A percentile compares a stretch with the other conserved stretches of the same genome.
These are phyloP conservation scores for Comarum palustre DNA, from an alignment of 306 rosid species.

Conservation along the genomic window DNA sequence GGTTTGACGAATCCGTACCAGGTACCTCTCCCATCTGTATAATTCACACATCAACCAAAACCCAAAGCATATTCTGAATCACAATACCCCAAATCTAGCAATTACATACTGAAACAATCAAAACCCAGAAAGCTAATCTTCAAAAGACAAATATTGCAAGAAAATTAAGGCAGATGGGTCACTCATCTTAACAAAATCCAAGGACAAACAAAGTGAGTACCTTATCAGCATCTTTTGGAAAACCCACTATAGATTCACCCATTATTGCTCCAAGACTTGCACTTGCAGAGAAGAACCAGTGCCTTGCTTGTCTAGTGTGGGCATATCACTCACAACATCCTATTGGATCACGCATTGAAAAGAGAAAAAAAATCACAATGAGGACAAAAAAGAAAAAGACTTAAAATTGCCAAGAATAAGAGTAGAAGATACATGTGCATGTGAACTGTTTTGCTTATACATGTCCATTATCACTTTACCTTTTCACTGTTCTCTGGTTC, in stretches of 20 bases:
- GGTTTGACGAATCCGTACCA: slow-evolving; percentile 48
- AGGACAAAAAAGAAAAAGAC: slow-evolving; percentile 51
- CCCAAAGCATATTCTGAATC: slow-evolving; percentile 27
- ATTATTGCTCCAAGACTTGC: slow-evolving; percentile 25
- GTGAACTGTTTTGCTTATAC: slow-evolving; percentile 17
- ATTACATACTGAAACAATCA: slow-evolving; percentile 5
- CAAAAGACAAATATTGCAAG: slow-evolving; percentile 21
- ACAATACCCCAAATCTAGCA: slow-evolving; percentile 3
- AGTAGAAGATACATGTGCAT: slow-evolving; percentile 40
- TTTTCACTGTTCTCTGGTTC: slow-evolving; percentile 44
- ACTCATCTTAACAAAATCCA: slow-evolving; percentile 19
- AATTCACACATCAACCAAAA: slow-evolving; percentile 30
- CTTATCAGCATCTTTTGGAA: slow-evolving; percentile 48
- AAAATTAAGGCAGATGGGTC: slow-evolving; percentile 9
- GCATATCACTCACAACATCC: slow-evolving; percentile 23
- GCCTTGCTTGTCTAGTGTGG: slow-evolving; percentile 25
- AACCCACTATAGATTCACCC: slow-evolving; percentile 61
- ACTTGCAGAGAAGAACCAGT: slow-evolving; percentile 26
- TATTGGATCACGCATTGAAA: slow-evolving; percentile 43
- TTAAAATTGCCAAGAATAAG: slow-evolving; percentile 12
- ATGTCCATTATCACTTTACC: slow-evolving; percentile 25
- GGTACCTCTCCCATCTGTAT: slow-evolving; percentile 66
- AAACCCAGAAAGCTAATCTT: slow-evolving; percentile 14
- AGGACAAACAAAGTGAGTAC: slow-evolving; percentile 43
- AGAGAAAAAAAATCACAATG: slow-evolving; percentile 24